Percentiles rank a stretch among this genome's conserved stretches.
Evolutionary conservation across 495 filamentous ascomycete species (phyloP).

Genomic region (Cladorrhinum samala): DNA sequence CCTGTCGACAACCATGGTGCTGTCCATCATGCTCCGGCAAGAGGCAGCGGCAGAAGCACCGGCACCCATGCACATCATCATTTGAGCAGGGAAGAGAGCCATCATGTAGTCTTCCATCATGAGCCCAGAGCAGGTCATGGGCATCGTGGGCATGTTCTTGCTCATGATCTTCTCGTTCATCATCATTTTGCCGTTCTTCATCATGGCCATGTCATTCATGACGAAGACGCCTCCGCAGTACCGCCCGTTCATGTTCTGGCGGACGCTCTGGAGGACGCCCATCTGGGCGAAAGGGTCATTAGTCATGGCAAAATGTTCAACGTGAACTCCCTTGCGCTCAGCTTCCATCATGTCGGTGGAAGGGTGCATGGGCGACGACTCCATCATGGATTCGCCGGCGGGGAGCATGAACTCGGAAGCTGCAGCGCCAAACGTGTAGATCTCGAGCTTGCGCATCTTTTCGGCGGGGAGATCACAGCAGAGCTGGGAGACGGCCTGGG

Average conservation of each 20-base stretch:
- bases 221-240: slow-evolving; percentile 34
- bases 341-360: slow-evolving; percentile 2
- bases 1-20: slow-evolving; percentile 26
- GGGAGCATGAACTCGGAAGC: slow-evolving; percentile 35
- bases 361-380: slow-evolving; percentile 5
- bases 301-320: slow-evolving; percentile 35
- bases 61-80: slow-evolving; percentile 4
- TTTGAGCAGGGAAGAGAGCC: slow-evolving; percentile 25
- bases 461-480: slow-evolving; percentile 32
- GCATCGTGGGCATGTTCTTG: neutral
- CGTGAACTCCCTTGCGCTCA: slow-evolving; percentile 15
- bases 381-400: slow-evolving; percentile 17
- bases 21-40: slow-evolving; percentile 14
- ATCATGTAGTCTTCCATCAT: slow-evolving; percentile 26
- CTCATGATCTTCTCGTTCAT: neutral
- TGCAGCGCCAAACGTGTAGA: slow-evolving; percentile 40
- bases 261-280: slow-evolving; percentile 31
- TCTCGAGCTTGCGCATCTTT: slow-evolving; percentile 33
- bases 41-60: slow-evolving; percentile 1
- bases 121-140: slow-evolving; percentile 7
- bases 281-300: slow-evolving; percentile 31
- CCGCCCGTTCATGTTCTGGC: slow-evolving; percentile 26
- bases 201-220: slow-evolving; percentile 13
- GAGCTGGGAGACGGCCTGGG: slow-evolving; percentile 31
- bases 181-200: neutral